Conservation (phyloP, 208 protist species). For the Polymyxa betae region DNA sequence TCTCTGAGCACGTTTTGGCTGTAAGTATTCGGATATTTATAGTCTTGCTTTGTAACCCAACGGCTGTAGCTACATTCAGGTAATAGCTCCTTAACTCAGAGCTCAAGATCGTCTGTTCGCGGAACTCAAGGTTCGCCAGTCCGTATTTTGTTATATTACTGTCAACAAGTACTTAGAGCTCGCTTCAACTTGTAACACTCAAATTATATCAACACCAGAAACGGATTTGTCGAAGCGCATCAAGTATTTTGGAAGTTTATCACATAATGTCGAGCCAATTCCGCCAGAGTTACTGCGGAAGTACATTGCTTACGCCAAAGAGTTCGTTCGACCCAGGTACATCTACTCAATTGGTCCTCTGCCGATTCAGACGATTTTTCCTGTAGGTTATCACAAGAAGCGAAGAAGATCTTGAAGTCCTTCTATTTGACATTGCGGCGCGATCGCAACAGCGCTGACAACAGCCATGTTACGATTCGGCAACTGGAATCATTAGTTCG, state of each 20-base stretch:
- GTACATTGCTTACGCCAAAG: constrained; percentile 69
- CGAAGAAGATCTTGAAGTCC: background rate
- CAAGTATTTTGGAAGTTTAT: background rate
- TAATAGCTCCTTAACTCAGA: background rate
- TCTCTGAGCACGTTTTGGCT: constrained; percentile 88
- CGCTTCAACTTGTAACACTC: background rate
- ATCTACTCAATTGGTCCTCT: constrained; percentile 2
- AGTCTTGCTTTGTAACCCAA: constrained; percentile 22
- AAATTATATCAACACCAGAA: background rate
- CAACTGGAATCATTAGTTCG: constrained; percentile 71
- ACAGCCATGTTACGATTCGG: constrained; percentile 65
- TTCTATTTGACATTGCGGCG: constrained; percentile 64
- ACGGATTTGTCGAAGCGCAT: background rate
- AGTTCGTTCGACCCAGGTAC: constrained; percentile 62
- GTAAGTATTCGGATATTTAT: constrained; percentile 67
- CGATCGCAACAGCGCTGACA: constrained; percentile 46
- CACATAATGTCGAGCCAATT: constrained; percentile 55
- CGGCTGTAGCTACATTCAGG: constrained; percentile 20
- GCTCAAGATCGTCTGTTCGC: background rate
- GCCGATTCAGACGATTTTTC: constrained; percentile 6
- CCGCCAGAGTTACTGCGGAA: constrained; percentile 65
- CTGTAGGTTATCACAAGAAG: constrained; percentile 17
- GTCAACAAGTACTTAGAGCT: background rate
- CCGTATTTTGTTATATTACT: no score
- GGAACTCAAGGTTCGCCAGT: constrained; percentile 15